Conservation (phyloP, 108 stramenopile genomes). For the Cyclostephanos tholiformis region DNA sequence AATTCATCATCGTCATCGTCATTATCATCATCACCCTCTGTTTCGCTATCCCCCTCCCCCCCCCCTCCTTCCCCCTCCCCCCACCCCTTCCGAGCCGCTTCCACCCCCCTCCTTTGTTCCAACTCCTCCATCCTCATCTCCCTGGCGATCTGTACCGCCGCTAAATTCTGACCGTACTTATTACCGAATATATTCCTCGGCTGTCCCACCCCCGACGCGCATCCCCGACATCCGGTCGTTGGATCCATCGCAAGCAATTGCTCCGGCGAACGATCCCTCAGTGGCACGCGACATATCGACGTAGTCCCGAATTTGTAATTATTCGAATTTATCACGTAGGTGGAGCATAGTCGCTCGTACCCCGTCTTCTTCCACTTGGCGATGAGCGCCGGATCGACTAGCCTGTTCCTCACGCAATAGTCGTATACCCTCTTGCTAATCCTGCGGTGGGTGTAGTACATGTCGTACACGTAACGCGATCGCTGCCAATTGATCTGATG, state of each 20-base stretch:
- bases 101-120: slow-evolving; percentile 45
- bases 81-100: slow-evolving; percentile 20
- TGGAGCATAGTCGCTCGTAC: slow-evolving; percentile 98
- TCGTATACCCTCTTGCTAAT: slow-evolving; percentile 93
- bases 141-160: slow-evolving; percentile 95
- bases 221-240: slow-evolving; percentile 96
- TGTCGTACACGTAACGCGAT: slow-evolving; percentile 98
- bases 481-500: slow-evolving; percentile 99
- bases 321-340: slow-evolving; percentile 97
- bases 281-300: slow-evolving; percentile 94
- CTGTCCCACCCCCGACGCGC: slow-evolving; percentile 92
- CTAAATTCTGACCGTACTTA: slow-evolving; percentile 99
- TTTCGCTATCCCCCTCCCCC: slow-evolving; percentile 61
- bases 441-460: slow-evolving; percentile 95
- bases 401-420: slow-evolving; percentile 96
- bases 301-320: slow-evolving; percentile 99
- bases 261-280: slow-evolving; percentile 71
- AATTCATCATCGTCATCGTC: slow-evolving; percentile 78
- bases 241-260: slow-evolving; percentile 81
- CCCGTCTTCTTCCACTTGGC: slow-evolving; percentile 99
- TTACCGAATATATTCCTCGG: slow-evolving; percentile 99
- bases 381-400: slow-evolving; percentile 96
- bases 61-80: slow-evolving; percentile 20
- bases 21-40: slow-evolving; percentile 55
- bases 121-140: slow-evolving; percentile 73